Base-by-base conservation (phyloP, 495 filamentous ascomycete genomes). In the Podospora bellae-mahoneyi region DNA sequence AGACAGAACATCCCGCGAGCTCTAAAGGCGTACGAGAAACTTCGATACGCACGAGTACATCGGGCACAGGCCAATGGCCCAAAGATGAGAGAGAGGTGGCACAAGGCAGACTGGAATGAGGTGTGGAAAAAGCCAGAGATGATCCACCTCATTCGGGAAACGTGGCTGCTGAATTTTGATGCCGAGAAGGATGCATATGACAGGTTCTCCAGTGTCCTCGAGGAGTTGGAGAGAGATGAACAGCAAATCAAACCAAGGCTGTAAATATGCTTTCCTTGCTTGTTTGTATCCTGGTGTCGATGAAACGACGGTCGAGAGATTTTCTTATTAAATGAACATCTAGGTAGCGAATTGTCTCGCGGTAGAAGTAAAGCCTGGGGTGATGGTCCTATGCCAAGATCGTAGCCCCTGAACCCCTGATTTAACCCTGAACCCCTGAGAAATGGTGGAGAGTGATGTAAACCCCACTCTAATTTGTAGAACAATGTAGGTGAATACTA, bases 91-190 rank as follows among this genome's bases (percentile, higher is more conserved):
- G 85, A 88, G 63, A 80, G 81, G 69, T 89, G 86, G 86, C 87
- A 89, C 72, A 85, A 88, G 73, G 83, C 85, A 0, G 82, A 89
- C 67, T 89, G 85, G 82, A 78, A 75, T 34, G 78, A 83, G 58
- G 85, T 84, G 9, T 84, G 81, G 75, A 80, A 86, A 60, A 81
- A 89, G 68, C 89, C 89, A 0, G 80, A 86, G 66, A 81, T 79
- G 59, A 82, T 89, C 61, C 81, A 84, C 53, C 75, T 85, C 57
- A 76, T 82, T 44, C 79, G 84, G 60, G 87, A 85, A 64, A 83
- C 81, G 70, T 90, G 87, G 88, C 70, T 91, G 44, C 77, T 87
- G 60, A 79, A 77, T 23, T 87, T 88, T 74, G 89, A 91, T 67
- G 82, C 86, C 18, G 88, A 91, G 78, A 75, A 74, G 64, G 87